These are phyloP conservation scores for Rhododendron ferrugineum DNA, from an alignment of 148 eudicot species.

Conservation along the genomic window DNA sequence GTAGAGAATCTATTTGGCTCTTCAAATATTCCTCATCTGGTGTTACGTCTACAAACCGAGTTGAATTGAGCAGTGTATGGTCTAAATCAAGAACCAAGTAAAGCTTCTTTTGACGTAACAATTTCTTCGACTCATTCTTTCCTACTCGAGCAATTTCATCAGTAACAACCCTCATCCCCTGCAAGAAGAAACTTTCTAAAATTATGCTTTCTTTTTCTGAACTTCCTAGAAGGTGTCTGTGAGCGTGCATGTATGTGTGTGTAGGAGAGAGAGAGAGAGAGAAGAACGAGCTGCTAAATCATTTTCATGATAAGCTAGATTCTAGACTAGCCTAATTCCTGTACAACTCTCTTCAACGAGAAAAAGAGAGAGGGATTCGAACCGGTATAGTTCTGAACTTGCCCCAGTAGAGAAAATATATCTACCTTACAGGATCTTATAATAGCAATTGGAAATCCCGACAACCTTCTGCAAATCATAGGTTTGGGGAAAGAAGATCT, in stretches of 20 bases:
- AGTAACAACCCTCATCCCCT: conserved; percentile 62
- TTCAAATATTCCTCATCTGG: conserved; percentile 63
- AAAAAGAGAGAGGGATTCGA: too few relatives aligned
- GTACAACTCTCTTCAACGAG: not conserved
- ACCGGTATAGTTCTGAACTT: too few relatives aligned
- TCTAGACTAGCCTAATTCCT: not conserved
- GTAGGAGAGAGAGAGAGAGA: not conserved
- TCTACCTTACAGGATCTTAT: too few relatives aligned
- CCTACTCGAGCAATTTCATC: conserved; percentile 72
- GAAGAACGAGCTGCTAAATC: not conserved
- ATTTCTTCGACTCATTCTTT: conserved; percentile 50
- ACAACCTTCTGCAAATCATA: too few relatives aligned
- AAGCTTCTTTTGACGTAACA: conserved; percentile 63
- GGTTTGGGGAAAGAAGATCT: too few relatives aligned
- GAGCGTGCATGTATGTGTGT: not conserved
- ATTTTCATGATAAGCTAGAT: not conserved
- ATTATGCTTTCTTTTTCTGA: not conserved
- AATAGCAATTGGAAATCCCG: too few relatives aligned
- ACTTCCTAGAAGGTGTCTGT: not conserved
- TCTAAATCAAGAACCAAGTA: conserved; percentile 86
- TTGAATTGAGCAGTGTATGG: conserved; percentile 88
- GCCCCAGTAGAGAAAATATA: too few relatives aligned
- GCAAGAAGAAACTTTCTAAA: conserved; percentile 13
- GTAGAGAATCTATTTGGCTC: conserved; percentile 43
- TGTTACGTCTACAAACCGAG: conserved; percentile 50